A percentile compares a stretch with the other conserved stretches of the same genome.
Evolutionary conservation across 345 rosid species (phyloP).

Genomic region (Angophora floribunda): DNA sequence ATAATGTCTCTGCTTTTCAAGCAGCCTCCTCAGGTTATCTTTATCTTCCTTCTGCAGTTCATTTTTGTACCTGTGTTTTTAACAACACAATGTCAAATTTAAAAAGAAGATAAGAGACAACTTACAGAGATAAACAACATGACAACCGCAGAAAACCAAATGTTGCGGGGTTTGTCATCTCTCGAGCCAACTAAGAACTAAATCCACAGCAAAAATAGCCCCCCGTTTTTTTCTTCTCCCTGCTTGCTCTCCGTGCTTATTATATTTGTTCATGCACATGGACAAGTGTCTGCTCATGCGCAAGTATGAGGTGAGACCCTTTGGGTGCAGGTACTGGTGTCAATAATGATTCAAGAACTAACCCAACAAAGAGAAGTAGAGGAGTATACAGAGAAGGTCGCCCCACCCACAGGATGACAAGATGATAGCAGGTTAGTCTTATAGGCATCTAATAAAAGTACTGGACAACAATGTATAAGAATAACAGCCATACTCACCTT

Average conservation of each 20-base stretch:
- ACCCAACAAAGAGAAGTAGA: not conserved
- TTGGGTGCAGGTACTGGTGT: too few relatives aligned
- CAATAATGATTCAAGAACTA: too few relatives aligned
- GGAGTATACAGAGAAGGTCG: not conserved
- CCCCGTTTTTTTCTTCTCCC: not conserved
- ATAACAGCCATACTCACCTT: conserved; percentile 28
- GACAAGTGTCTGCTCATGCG: too few relatives aligned
- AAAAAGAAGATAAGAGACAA: not conserved
- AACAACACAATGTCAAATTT: not conserved
- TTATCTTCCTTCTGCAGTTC: conserved; percentile 76
- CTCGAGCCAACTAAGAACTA: not conserved
- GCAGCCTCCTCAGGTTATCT: conserved; percentile 51
- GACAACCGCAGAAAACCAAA: not conserved
- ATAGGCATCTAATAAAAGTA: not conserved
- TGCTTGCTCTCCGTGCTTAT: too few relatives aligned
- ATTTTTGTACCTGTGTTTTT: conserved; percentile 61
- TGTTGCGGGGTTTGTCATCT: not conserved
- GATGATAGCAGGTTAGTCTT: not conserved
- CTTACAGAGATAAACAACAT: not conserved
- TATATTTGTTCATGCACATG: too few relatives aligned
- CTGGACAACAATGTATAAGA: not conserved
- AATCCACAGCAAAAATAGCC: not conserved
- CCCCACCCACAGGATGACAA: not conserved
- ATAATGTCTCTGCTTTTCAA: conserved; percentile 64
- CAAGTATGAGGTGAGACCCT: too few relatives aligned